Percentiles rank a stretch among this genome's conserved stretches.
Evolutionary conservation across 1,284 basidiomycete genomes (phyloP).

Genomic region (Sphagnurus paluster): DNA sequence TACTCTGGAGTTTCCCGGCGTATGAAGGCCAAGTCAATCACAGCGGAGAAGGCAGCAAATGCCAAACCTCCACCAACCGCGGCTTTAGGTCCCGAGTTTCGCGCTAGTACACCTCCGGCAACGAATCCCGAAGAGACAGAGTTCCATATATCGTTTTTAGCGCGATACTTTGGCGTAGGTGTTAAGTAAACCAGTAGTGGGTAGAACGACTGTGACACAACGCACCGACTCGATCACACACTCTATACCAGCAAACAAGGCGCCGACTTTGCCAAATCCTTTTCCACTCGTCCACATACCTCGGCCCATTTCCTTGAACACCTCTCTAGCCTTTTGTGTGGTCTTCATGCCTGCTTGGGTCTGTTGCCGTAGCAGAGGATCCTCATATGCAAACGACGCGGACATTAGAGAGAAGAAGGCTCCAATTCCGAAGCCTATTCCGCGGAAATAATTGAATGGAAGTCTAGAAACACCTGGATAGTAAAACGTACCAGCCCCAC

Average conservation of each 20-base stretch:
- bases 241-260: slow-evolving; percentile 91
- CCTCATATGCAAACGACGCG: slow-evolving; percentile 93
- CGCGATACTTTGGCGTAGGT: slow-evolving; percentile 73
- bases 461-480: not conserved
- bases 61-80: slow-evolving; percentile 81
- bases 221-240: slow-evolving; percentile 95
- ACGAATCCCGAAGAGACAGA: slow-evolving; percentile 72
- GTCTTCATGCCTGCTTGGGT: slow-evolving; percentile 59
- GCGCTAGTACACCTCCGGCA: slow-evolving; percentile 80
- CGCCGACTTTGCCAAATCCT: slow-evolving; percentile 95
- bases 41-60: slow-evolving; percentile 90
- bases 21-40: slow-evolving; percentile 84
- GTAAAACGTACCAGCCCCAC: slow-evolving; percentile 67
- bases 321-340: slow-evolving; percentile 79
- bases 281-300: slow-evolving; percentile 91
- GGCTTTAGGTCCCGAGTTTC: slow-evolving; percentile 83
- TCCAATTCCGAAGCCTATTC: slow-evolving; percentile 85
- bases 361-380: slow-evolving; percentile 79
- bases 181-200: slow-evolving; percentile 8
- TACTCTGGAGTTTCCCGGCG: slow-evolving; percentile 84
- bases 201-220: slow-evolving; percentile 23
- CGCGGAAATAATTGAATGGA: slow-evolving; percentile 4
- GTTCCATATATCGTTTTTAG: slow-evolving; percentile 93
- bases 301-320: slow-evolving; percentile 94
- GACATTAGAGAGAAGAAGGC: slow-evolving; percentile 98